Conservation (phyloP, 2,329 filamentous ascomycete species). For the Plenodomus lindquistii region DNA sequence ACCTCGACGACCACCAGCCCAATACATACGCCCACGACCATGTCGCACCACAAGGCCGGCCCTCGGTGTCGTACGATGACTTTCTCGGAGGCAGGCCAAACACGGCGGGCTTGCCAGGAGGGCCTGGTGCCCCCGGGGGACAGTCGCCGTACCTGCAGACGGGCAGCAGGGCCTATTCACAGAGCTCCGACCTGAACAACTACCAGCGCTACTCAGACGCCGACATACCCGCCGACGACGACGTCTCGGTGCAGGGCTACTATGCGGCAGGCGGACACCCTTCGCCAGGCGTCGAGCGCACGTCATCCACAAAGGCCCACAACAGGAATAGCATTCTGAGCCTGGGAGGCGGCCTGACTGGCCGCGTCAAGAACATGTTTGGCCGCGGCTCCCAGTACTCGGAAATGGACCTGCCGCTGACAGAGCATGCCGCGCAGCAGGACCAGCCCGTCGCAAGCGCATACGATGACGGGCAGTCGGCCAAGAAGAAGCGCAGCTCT, state of each 20-base stretch:
- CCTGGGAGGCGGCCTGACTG: slow-evolving; percentile 84
- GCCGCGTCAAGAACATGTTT: slow-evolving; percentile 84
- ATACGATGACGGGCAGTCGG: slow-evolving; percentile 36
- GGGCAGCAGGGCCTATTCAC: slow-evolving; percentile 60
- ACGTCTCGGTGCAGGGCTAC: slow-evolving; percentile 72
- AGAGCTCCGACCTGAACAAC: slow-evolving; percentile 82
- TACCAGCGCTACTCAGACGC: slow-evolving; percentile 91
- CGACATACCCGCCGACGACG: slow-evolving; percentile 79
- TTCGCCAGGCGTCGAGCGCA: slow-evolving; percentile 51
- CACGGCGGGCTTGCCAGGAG: slow-evolving; percentile 48
- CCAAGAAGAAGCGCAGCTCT: slow-evolving; percentile 46
- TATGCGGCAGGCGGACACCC: slow-evolving; percentile 68
- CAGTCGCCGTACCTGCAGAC: slow-evolving; percentile 42
- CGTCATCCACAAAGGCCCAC: slow-evolving; percentile 60
- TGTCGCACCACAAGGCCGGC: slow-evolving; percentile 66
- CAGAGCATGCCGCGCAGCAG: slow-evolving; percentile 67
- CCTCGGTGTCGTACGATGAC: slow-evolving; percentile 91
- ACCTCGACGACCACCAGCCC: slow-evolving; percentile 72
- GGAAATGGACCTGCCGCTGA: slow-evolving; percentile 96
- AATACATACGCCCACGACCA: slow-evolving; percentile 80
- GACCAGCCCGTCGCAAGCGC: slow-evolving; percentile 46
- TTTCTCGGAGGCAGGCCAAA: slow-evolving; percentile 75
- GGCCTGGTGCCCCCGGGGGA: slow-evolving; percentile 46
- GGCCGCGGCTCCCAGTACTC: slow-evolving; percentile 88
- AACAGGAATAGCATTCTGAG: slow-evolving; percentile 88